Base-by-base conservation (phyloP, 495 filamentous ascomycete species). In the Lasiosphaeriaceae sp. region DNA sequence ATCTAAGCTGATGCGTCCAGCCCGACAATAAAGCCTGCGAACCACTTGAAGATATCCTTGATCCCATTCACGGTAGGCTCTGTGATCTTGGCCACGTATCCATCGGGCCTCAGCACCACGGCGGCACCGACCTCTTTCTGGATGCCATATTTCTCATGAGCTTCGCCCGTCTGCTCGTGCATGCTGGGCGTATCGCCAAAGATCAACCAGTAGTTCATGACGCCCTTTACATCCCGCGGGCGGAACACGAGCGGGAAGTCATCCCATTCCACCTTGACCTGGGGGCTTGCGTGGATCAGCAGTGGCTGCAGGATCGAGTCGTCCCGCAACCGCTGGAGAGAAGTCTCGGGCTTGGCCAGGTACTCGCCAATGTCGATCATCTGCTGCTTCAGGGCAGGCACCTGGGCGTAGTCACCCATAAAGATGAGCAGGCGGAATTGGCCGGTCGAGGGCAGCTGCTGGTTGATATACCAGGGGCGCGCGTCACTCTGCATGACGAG, bases 371-470 rank as follows among this genome's bases (percentile, higher is more conserved):
- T 47, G 46, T 14, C 46, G 17, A 12, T 22, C 46, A 47, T 22
- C 46, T 47, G 46, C 7, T n/a, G 11, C 46, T 26, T 22, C 5
- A 47, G 46, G 3, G 46, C 46, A 9, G 46, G 46, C 2, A 16
- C 16, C 46, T 22, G 22, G 12, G 46, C 46, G 46, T 47, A 47
- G 22, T 47, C 46, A 20, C 46, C 46, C 1, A 47, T 47, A 20
- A 47, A 47, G 46, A 47, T 23, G 19, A 47, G 46, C 17, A 47
- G 17, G 46, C 46, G 46, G 21, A 47, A 47, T 8, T 47, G 46
- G 11, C 46, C 46, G 17, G 46, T 47, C 46, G 46, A 47, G 17
- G 22, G 22, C 19, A 47, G 46, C 17, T 22, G 46, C 46, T 47
- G 46, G 46, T 47, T 47, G 46, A 47, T n/a, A 7, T 11, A 47